These are phyloP conservation scores for Corynespora cassiicola DNA, from an alignment of 2,329 filamentous ascomycete genomes.

Conservation along the genomic window DNA sequence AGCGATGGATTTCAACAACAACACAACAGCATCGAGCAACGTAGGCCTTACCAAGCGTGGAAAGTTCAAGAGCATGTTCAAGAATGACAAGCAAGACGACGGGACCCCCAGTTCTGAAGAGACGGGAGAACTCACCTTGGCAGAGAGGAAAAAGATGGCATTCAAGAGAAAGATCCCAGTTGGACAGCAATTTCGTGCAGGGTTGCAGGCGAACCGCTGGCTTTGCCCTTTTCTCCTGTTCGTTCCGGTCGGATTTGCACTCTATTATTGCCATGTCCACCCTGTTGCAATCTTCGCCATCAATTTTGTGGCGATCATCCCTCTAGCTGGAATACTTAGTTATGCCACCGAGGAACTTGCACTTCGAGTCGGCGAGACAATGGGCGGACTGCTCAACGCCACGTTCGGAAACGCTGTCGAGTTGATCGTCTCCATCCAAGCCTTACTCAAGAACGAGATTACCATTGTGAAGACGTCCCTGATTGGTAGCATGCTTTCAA, in stretches of 20 bases:
- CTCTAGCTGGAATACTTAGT: slow-evolving; percentile 83
- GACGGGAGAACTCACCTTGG: slow-evolving; percentile 31
- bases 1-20: slow-evolving; percentile 28
- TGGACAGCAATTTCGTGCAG: slow-evolving; percentile 70
- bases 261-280: slow-evolving; percentile 65
- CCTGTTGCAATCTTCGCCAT: slow-evolving; percentile 71
- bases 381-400: slow-evolving; percentile 89
- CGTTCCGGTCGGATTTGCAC: slow-evolving; percentile 77
- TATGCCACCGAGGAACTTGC: slow-evolving; percentile 93
- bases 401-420: slow-evolving; percentile 91
- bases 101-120: slow-evolving; percentile 24
- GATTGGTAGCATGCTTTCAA: slow-evolving; percentile 90
- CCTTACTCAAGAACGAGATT: slow-evolving; percentile 74
- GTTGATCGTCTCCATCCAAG: slow-evolving; percentile 86
- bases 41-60: slow-evolving; percentile 26
- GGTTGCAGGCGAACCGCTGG: slow-evolving; percentile 81
- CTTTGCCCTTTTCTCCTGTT: slow-evolving; percentile 83
- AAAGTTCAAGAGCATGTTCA: slow-evolving; percentile 41
- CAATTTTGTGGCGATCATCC: slow-evolving; percentile 94
- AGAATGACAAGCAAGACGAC: slow-evolving; percentile 28
- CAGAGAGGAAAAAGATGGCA: slow-evolving; percentile 38
- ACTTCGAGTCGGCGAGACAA: slow-evolving; percentile 75
- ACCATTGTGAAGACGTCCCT: slow-evolving; percentile 91
- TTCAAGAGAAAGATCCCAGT: slow-evolving; percentile 42
- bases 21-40: slow-evolving; percentile 23